phyloP scores from a whole-genome alignment of 306 rosid species.

The Cicer yamashitae region DNA sequence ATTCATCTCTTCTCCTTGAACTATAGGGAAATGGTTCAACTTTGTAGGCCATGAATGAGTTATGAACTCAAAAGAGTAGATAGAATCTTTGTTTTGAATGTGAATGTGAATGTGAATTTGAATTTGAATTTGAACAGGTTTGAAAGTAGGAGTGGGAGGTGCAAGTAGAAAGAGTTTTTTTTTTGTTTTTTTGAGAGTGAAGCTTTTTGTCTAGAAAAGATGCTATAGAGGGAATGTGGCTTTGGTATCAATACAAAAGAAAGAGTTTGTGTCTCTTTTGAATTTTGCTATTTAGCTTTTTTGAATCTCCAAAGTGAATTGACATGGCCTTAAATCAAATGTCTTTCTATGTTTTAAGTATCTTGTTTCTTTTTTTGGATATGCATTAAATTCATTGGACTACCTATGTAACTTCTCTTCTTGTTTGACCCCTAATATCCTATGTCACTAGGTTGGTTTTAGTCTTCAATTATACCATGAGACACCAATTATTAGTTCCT shows the following conservation, averaged over 20 bases:
- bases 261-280: slow-evolving; percentile 27
- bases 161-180: slow-evolving; percentile 32
- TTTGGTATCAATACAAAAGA: slow-evolving; percentile 37
- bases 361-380: slow-evolving; percentile 37
- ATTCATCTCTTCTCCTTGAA: slow-evolving; percentile 62
- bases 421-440: slow-evolving; percentile 46
- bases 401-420: slow-evolving; percentile 29
- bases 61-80: slow-evolving; percentile 23
- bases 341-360: slow-evolving; percentile 30
- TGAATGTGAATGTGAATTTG: too few relatives aligned
- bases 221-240: slow-evolving; percentile 39
- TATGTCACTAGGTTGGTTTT: slow-evolving; percentile 42
- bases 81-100: background rate
- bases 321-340: slow-evolving; percentile 32
- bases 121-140: slow-evolving; percentile 17
- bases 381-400: slow-evolving; percentile 39
- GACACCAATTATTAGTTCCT: slow-evolving; percentile 40
- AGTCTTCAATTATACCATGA: slow-evolving; percentile 43
- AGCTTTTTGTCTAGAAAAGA: slow-evolving; percentile 39
- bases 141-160: slow-evolving; percentile 40
- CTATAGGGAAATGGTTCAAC: slow-evolving; percentile 58
- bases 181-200: background rate
- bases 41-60: slow-evolving; percentile 51
- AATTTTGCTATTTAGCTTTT: slow-evolving; percentile 44
- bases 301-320: slow-evolving; percentile 39